Evolutionary conservation across 352 stramenopile species (phyloP).

Genomic region (Phytophthora fragariaefolia): DNA sequence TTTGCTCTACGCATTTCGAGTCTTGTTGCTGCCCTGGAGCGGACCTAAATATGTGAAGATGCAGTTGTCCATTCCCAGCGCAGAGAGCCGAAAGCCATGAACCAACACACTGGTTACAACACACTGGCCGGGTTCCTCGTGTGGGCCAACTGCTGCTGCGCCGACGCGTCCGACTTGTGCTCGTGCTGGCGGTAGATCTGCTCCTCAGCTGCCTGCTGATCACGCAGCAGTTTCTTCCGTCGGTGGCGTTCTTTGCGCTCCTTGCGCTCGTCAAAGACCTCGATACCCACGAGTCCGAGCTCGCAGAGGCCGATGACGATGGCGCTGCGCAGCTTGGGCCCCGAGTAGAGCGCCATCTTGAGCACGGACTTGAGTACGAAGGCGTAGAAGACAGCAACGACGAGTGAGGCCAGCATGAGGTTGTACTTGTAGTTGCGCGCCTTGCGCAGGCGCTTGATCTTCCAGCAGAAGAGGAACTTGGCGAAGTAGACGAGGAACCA

Average conservation of each 20-base stretch:
- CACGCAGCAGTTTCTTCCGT: conserved; percentile 59
- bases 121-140: conserved; percentile 37
- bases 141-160: conserved; percentile 28
- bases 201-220: conserved; percentile 47
- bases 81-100: too few relatives aligned
- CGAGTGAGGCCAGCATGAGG: conserved; percentile 67
- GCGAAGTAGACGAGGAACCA: conserved; percentile 85
- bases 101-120: conserved; percentile 32
- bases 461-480: conserved; percentile 81
- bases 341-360: conserved; percentile 66
- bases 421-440: conserved; percentile 88
- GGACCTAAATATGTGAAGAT: conserved; percentile 24
- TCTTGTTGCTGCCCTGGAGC: neutral
- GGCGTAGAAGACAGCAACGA: conserved; percentile 61
- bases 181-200: conserved; percentile 34
- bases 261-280: conserved; percentile 76
- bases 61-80: conserved; percentile 4
- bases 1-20: too few relatives aligned
- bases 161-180: conserved; percentile 34
- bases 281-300: conserved; percentile 70
- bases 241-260: conserved; percentile 62
- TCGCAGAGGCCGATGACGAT: conserved; percentile 71
- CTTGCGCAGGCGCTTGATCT: conserved; percentile 80
- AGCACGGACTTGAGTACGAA: conserved; percentile 59
- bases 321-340: conserved; percentile 65